Base-by-base conservation (phyloP, 2,329 filamentous ascomycete species). In the Pyrenophora seminiperda region DNA sequence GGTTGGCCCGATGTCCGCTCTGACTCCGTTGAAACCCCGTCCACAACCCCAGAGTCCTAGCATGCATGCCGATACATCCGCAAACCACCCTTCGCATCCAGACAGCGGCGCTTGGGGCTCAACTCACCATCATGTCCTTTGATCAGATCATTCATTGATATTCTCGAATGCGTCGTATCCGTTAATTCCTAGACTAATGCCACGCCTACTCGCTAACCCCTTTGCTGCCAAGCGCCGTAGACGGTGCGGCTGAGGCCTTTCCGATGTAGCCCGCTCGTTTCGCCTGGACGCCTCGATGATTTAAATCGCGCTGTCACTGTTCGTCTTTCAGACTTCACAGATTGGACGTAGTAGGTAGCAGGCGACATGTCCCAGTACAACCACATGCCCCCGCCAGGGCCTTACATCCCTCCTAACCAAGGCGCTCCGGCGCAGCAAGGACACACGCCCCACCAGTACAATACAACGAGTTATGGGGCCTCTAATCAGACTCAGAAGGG, bases 311-410 rank as follows among this genome's bases (percentile, higher is more conserved):
- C 18, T 24, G 6, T 10, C 7, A 10, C 18, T 24, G 6, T 10
- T 13, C 1, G 19, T n/a, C 11, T 4, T 18, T 7, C 11, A 22
- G 17, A 27, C 3, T 17, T 18, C 31, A 36, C 38, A 7, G 18
- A 41, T 36, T 2, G 7, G 10, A 18, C 3, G 1, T 6, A 18
- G 7, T n/a, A 18, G 3, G 1, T 6, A 18, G 3, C 33, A 32
- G 33, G 7, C 20, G 48, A 17, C 22, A 73, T 73, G 70, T 69
- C 68, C 31, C 67, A 73, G 40, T 70, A 63, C 41, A 61, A 64
- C n/a, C 61, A 51, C 6, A 62, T 62, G 39, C 63, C 66, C 30
- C 61, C 66, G 2, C 61, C 65, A 15, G 66, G 66, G 40, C 39
- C 59, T 1, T 71, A 71, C 47, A 53, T 59, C 11, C 62, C 68